Evolutionary conservation across 208 protist genomes (phyloP), one percentile per base, ranked within the genome.

Genomic region (Crithidia mellificae): DNA sequence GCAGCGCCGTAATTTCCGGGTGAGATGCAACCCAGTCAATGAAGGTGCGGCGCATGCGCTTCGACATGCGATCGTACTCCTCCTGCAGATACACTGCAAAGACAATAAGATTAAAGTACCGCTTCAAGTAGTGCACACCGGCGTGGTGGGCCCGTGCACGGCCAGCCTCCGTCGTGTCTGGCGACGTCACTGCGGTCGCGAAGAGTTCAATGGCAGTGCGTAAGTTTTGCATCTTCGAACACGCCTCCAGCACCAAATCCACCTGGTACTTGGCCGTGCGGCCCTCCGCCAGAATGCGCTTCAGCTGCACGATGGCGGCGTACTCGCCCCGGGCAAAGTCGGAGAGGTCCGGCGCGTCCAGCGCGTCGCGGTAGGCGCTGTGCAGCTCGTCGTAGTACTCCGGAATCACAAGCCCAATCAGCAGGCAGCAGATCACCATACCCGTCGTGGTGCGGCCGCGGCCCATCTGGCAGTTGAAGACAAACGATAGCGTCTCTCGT

Each of bases 381-480:
- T 90, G 76, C 50, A 95, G 80, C 70, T 92, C 85, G 56, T 90
- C 78, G 76, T 92, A 95, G 76, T 95, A 95, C 74, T 87, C 83
- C 19, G 87, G 90, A 1, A 86, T 91, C 6, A 91, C 87, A 6
- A 88, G 75, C 12, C 90, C 90, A 44, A 95, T 93, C 43, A 95
- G 63, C 22, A 95, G 72, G 57, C 85, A 92, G 77, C 90, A 95
- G 19, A 95, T 70, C 52, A 95, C 90, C 90, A 95, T 95, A 5
- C 90, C 90, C 3, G 90, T 95, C 44, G 90, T 95, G 22, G 90
- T 95, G 57, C 90, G 90, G 17, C 90, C 90, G 12, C 90, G 85
- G 24, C 90, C 90, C 90, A 95, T 95, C 71, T 95, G 90, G 55
- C 90, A 95, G 67, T 95, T 95, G 67, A 95, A 95, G 29, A 95